Evolutionary conservation across 192 early-diverging fungal species (phyloP).

Genomic region (Phycomyces blakesleeanus): DNA sequence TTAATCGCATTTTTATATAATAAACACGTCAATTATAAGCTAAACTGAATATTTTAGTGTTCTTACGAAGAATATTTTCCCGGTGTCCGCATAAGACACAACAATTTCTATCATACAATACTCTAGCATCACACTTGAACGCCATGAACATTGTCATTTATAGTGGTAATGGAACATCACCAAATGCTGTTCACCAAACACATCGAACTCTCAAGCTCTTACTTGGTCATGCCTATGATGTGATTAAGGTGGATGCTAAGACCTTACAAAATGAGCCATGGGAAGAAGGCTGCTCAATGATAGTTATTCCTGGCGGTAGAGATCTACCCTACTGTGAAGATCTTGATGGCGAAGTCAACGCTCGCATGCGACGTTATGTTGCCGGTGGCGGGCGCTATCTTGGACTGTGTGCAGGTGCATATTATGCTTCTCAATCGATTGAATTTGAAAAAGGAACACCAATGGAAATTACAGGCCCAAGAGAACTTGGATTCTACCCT

Average conservation of each 20-base stretch:
- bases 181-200: conserved; percentile 57
- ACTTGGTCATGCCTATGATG: conserved; percentile 81
- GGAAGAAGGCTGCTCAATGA: conserved; percentile 78
- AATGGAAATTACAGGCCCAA: conserved; percentile 66
- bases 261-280: conserved; percentile 77
- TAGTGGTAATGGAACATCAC: conserved; percentile 71
- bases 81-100: too few relatives aligned
- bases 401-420: conserved; percentile 90
- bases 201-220: conserved; percentile 66
- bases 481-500: conserved; percentile 69
- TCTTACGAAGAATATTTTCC: too few relatives aligned
- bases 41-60: too few relatives aligned
- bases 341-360: conserved; percentile 62
- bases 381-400: conserved; percentile 77
- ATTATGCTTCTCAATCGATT: conserved; percentile 68
- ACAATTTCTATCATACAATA: too few relatives aligned
- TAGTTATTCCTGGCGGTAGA: conserved; percentile 89
- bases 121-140: background rate
- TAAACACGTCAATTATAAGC: too few relatives aligned
- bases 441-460: conserved; percentile 73
- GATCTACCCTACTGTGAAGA: conserved; percentile 77
- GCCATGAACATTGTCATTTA: conserved; percentile 83
- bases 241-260: conserved; percentile 76
- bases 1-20: too few relatives aligned
- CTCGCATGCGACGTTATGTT: conserved; percentile 65